Evolutionary conservation across 2,329 filamentous ascomycete species (phyloP), one percentile per base, ranked within the genome.

Genomic region (Paraphaeosphaeria sporulosa): DNA sequence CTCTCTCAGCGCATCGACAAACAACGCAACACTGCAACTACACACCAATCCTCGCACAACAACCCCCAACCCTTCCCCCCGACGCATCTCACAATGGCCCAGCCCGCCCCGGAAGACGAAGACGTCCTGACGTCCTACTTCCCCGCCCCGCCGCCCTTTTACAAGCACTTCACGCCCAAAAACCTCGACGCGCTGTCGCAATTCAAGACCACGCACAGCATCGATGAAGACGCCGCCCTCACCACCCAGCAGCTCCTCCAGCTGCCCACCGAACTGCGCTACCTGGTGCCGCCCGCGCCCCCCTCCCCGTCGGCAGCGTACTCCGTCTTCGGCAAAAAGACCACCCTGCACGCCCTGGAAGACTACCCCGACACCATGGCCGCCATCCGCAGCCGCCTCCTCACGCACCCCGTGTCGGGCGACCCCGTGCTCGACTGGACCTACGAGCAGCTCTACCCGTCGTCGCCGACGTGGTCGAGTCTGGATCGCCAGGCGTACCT

Each of bases 61-160:
- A 9, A 25, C 30, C 12, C 15, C n/a, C 7, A 25, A 23, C 21
- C 10, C 50, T n/a, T n/a, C n/a, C n/a, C n/a, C n/a, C n/a, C n/a
- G n/a, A n/a, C n/a, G n/a, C 15, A 38, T 30, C 15, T 4, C 27
- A 55, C 40, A 34, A 63, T 63, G 61, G 61, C 61, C 19, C 67
- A 68, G n/a, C 60, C 19, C 21, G 38, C 47, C 17, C 60, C 62
- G 34, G 65, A 69, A 19, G 71, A 72, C n/a, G 67, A 72, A 30
- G 64, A 67, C 23, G 50, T 48, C 8, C 25, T 66, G 21, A 64
- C 66, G 46, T 69, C 70, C 47, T 67, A 89, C 43, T 97, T 93
- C 75, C 94, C 95, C 25, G 87, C 90, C 55, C 95, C 95, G 27
- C 95, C 95, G 27, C 89, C 90, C 0, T 96, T 97, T 80, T 98